Evolutionary conservation across 208 protist species (phyloP), one percentile per base, ranked within the genome.

Genomic region (Leishmania major): DNA sequence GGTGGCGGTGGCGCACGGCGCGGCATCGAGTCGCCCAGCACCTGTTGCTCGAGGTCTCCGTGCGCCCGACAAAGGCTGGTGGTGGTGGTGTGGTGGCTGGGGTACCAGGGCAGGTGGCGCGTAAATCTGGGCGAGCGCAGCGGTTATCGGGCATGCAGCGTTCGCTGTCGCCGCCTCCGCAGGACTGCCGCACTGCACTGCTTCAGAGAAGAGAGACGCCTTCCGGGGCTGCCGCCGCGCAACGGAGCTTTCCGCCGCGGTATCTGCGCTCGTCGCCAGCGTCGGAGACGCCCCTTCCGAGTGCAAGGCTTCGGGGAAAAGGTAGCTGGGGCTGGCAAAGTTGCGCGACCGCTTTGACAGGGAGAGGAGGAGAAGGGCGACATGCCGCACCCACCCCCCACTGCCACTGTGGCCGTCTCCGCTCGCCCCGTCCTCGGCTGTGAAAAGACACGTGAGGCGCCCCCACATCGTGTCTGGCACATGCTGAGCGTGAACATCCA

Each of bases 341-440:
- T 49, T 69, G 57, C 43, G 45, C 5, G 74, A 75, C 64, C 84
- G 84, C 43, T 79, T 83, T 25, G 75, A 47, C n/a, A 87, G 72
- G 11, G 69, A 87, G n/a, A 95, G 88, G 43, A 94, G 51, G 40
- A 95, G 77, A 43, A 92, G 55, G 40, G 89, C 82, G 51, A 81
- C 28, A 80, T 92, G 84, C 51, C 80, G 85, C 49, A 89, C 73
- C 90, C 90, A 95, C 51, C 73, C 51, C 45, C 22, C 37, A 59
- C 62, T 43, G 64, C 77, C 37, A 45, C 62, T n/a, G 75, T 17
- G 43, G 40, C 3, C n/a, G 37, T 53, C 28, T 19, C 28, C 70
- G 3, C 47, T 79, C 11, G 31, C n/a, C 51, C n/a, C 49, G 73
- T 77, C 53, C 15, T 64, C 51, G 73, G 37, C 57, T 35, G 55